phyloP scores from a whole-genome alignment of 1,284 basidiomycete genomes.

The Kwoniella shivajii region DNA sequence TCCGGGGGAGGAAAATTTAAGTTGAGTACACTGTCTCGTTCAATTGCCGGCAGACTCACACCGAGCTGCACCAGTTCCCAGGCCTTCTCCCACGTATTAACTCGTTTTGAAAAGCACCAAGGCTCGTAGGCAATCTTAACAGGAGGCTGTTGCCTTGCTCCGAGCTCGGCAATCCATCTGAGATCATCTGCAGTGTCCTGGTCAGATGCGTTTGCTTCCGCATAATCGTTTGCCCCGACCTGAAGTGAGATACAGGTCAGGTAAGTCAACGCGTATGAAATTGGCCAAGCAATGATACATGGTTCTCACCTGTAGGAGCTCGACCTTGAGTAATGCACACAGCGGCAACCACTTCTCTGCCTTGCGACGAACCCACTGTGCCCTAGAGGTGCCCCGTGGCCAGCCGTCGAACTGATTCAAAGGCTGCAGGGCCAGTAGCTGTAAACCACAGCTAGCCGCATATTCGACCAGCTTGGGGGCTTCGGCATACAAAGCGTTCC shows the following conservation, averaged over 20 bases:
- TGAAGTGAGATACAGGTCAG: neutral
- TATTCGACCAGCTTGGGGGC: constrained; percentile 6
- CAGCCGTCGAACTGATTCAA: constrained; percentile 21
- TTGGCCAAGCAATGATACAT: neutral
- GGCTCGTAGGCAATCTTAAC: constrained; percentile 29
- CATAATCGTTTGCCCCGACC: constrained; percentile 29
- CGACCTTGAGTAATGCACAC: constrained; percentile 12
- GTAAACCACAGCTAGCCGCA: constrained; percentile 11
- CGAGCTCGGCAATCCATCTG: constrained; percentile 23
- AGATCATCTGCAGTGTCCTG: constrained; percentile 20
- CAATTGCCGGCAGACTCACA: constrained; percentile 4
- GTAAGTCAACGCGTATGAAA: too few species aligned
- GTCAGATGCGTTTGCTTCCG: constrained; percentile 7
- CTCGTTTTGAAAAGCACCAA: constrained; percentile 26
- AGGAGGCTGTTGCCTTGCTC: neutral
- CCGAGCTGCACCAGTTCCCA: constrained; percentile 23
- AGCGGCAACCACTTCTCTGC: constrained; percentile 19
- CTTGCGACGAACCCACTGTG: constrained; percentile 14
- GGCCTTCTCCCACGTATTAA: constrained; percentile 17
- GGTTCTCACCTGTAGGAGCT: constrained; percentile 16
- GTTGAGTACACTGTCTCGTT: neutral
- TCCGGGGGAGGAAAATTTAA: neutral
- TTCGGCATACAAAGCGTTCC: constrained; percentile 15
- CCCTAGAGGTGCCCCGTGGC: constrained; percentile 7
- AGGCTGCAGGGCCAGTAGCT: constrained; percentile 16